Evolutionary conservation across 352 stramenopile species (phyloP).

Genomic region (Globisporangium nodosum): DNA sequence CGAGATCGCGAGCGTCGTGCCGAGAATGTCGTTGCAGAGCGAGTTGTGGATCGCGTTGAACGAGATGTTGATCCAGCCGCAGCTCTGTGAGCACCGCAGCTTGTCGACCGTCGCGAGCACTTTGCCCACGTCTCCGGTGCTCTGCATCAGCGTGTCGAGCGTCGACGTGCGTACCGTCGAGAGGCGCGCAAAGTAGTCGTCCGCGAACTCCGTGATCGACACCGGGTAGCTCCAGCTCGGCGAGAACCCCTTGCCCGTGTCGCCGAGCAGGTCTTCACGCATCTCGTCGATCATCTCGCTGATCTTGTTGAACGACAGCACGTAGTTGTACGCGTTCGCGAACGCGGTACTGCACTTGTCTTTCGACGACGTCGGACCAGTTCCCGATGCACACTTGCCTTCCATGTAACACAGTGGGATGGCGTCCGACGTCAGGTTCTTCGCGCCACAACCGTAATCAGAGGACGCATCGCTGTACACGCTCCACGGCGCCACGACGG

Average conservation of each 20-base stretch:
- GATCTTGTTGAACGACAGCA: conserved; percentile 50
- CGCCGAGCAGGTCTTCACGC: conserved; percentile 64
- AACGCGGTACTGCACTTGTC: conserved; percentile 50
- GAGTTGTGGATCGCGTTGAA: conserved; percentile 74
- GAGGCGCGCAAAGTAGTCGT: conserved; percentile 50
- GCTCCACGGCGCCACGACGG: conserved; percentile 53
- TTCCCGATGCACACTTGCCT: conserved; percentile 23
- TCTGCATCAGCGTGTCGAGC: conserved; percentile 37
- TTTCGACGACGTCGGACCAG: conserved; percentile 10
- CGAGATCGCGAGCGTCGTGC: conserved; percentile 72
- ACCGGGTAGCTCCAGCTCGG: conserved; percentile 52
- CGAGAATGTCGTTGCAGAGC: conserved; percentile 69
- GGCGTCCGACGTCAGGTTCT: conserved; percentile 26
- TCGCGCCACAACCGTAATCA: conserved; percentile 18
- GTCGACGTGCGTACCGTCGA: conserved; percentile 30
- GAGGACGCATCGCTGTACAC: conserved; percentile 31
- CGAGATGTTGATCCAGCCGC: conserved; percentile 75
- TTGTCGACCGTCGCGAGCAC: conserved; percentile 58
- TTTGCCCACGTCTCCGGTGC: conserved; percentile 33
- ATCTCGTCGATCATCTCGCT: conserved; percentile 60
- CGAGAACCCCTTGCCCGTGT: conserved; percentile 58
- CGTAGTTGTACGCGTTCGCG: conserved; percentile 53
- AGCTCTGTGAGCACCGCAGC: conserved; percentile 68
- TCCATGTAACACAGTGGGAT: conserved; percentile 67
- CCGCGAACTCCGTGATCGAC: conserved; percentile 59